Base-by-base conservation (phyloP, 306 rosid genomes). In the Dalbergia cultrata region DNA sequence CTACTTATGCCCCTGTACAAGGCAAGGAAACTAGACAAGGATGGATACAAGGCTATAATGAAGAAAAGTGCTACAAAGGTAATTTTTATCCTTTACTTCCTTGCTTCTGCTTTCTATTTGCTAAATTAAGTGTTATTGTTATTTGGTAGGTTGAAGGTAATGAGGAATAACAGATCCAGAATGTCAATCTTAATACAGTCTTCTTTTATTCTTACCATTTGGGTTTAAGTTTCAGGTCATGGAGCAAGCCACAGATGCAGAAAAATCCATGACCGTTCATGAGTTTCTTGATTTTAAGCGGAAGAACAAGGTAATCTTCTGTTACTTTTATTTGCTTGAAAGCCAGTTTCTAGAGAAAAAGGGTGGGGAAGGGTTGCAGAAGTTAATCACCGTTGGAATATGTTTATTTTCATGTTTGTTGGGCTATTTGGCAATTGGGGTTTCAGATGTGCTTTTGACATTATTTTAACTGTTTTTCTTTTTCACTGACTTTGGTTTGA, bases 61-160 rank as follows among this genome's bases (percentile, higher is more conserved):
- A 96, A 96, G 95, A 96, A 93, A 91, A 92, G 97, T 85, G 97
- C 97, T 65, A 93, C 99, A 16, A 96, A 96, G 97, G 99, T 96
- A 59, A 56, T 72, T 82, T 81, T 66, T 68, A 58, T 79, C 59
- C 41, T 77, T 44, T 61, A 67, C 74, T 47, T 72, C 47, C 60
- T 50, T 80, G 54, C 72, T 74, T 58, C 39, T 53, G 26, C 58
- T 70, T 72, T 73, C 72, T 67, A 66, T 80, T 80, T 64, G 64
- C 67, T 63, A 76, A 62, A 72, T 72, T 56, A 50, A 58, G 52
- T 52, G 61, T 71, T 75, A 33, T 12, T 77, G 44, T 59, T 77
- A 61, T 74, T 76, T 69, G 60, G 21, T 78, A 43, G 71, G 52
- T 39, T 56, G 64, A 61, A 54, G 41, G 50, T 78, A 54, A 70